A percentile compares a stretch with the other conserved stretches of the same genome.
Conservation (phyloP, 139 green algal species). For the Chlamydomonas sp. region DNA sequence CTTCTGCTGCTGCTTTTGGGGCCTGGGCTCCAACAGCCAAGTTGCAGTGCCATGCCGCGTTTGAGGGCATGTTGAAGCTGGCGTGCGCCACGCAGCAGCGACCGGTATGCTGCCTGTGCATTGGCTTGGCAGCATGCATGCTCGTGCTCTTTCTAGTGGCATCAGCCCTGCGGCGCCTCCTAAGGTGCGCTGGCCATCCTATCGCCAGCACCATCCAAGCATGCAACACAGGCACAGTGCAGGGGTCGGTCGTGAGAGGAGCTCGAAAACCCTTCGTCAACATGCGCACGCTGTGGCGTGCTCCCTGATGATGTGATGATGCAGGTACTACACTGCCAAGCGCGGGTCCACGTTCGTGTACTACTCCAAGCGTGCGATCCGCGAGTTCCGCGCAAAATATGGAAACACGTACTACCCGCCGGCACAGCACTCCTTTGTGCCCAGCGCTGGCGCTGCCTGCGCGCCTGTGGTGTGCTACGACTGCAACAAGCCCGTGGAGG, state of each 20-base stretch:
- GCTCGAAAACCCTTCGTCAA: too few species aligned
- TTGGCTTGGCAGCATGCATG: not conserved
- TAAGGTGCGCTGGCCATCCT: too few species aligned
- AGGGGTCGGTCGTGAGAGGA: too few species aligned
- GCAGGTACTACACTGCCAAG: conserved; percentile 10
- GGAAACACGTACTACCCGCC: not conserved
- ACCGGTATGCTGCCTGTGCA: not conserved
- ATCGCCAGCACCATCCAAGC: too few species aligned
- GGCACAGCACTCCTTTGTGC: conserved; percentile 1
- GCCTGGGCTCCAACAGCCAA: too few species aligned
- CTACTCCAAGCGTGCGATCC: not conserved
- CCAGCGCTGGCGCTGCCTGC: not conserved
- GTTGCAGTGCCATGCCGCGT: too few species aligned
- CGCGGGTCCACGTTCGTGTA: not conserved
- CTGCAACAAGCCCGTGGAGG: conserved; percentile 6
- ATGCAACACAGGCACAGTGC: too few species aligned
- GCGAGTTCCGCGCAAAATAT: not conserved
- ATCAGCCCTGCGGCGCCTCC: too few species aligned
- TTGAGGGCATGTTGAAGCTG: too few species aligned
- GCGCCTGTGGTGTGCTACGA: conserved; percentile 11
- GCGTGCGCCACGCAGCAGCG: not conserved
- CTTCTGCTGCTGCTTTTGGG: too few species aligned
- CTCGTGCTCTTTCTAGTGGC: not conserved
- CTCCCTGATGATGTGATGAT: not conserved
- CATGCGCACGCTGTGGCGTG: not conserved